Conservation (phyloP, 495 filamentous ascomycete species). For the Acidomyces sp. region DNA sequence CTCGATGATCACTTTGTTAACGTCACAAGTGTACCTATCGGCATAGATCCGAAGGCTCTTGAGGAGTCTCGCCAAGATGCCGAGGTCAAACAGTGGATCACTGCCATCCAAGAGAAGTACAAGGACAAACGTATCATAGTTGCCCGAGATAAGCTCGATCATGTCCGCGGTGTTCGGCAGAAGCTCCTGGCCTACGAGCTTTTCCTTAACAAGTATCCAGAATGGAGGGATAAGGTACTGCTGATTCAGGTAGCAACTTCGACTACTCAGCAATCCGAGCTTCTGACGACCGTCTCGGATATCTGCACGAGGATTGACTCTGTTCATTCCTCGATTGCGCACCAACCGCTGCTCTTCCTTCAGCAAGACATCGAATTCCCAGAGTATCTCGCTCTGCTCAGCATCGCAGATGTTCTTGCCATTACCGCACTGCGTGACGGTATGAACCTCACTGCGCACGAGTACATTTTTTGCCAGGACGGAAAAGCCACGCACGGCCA, state of each 20-base stretch:
- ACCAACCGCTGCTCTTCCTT: slow-evolving; percentile 84
- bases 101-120: slow-evolving; percentile 65
- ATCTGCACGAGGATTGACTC: slow-evolving; percentile 90
- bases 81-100: slow-evolving; percentile 64
- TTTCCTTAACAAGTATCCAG: slow-evolving; percentile 82
- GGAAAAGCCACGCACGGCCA: slow-evolving; percentile 44
- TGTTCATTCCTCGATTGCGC: slow-evolving; percentile 69
- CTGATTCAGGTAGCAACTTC: slow-evolving; percentile 88
- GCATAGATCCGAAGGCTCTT: slow-evolving; percentile 70
- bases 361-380: slow-evolving; percentile 85
- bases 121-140: slow-evolving; percentile 78
- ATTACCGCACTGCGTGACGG: slow-evolving; percentile 87
- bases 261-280: slow-evolving; percentile 69
- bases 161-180: slow-evolving; percentile 76
- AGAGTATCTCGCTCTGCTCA: slow-evolving; percentile 78
- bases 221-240: slow-evolving; percentile 74
- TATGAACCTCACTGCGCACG: slow-evolving; percentile 88
- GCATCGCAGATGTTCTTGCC: slow-evolving; percentile 79
- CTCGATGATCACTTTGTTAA: slow-evolving; percentile 89
- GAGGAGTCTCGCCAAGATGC: slow-evolving; percentile 55
- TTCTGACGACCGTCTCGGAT: slow-evolving; percentile 75
- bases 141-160: slow-evolving; percentile 82
- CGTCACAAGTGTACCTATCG: slow-evolving; percentile 60
- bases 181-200: slow-evolving; percentile 87
- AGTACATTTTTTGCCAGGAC: slow-evolving; percentile 87